Conservation (phyloP, 306 rosid species). For the Cicer bijugum region DNA sequence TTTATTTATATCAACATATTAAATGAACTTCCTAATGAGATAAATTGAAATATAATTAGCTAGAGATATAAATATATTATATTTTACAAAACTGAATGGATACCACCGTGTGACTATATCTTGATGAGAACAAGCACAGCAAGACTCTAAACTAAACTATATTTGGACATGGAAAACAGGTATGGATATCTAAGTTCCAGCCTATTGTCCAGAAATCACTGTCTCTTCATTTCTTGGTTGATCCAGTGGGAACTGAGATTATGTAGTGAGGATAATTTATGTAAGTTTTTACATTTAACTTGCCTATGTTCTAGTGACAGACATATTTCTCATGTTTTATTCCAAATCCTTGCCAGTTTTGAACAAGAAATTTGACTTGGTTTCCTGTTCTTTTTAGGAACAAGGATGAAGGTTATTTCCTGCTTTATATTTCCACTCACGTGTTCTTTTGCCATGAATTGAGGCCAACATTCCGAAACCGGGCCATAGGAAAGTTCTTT, state of each 20-base stretch:
- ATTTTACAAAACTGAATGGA: slow-evolving; percentile 4
- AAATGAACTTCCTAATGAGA: slow-evolving; percentile 27
- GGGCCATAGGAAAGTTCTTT: slow-evolving; percentile 12
- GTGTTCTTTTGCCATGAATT: slow-evolving; percentile 37
- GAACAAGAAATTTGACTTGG: slow-evolving; percentile 38
- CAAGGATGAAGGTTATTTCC: slow-evolving; percentile 44
- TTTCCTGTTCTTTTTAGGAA: slow-evolving; percentile 40
- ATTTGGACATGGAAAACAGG: slow-evolving; percentile 54
- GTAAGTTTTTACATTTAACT: slow-evolving; percentile 48
- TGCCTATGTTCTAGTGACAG: slow-evolving; percentile 4
- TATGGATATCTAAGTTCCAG: slow-evolving; percentile 77
- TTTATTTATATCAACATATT: background rate
- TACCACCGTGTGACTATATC: slow-evolving; percentile 20
- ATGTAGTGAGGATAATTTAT: slow-evolving; percentile 60
- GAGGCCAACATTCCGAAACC: slow-evolving; percentile 40
- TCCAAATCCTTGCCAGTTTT: slow-evolving; percentile 53
- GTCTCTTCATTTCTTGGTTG: slow-evolving; percentile 72
- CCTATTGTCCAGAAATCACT: slow-evolving; percentile 66
- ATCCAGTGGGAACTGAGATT: slow-evolving; percentile 89
- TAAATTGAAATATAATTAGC: slow-evolving; percentile 34
- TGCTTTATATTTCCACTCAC: slow-evolving; percentile 29
- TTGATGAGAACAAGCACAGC: slow-evolving; percentile 28
- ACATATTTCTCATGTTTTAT: slow-evolving; percentile 18
- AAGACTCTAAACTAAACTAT: slow-evolving; percentile 46
- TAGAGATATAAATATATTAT: background rate